phyloP scores from a whole-genome alignment of 108 stramenopile genomes.

The Seminavis robusta region DNA sequence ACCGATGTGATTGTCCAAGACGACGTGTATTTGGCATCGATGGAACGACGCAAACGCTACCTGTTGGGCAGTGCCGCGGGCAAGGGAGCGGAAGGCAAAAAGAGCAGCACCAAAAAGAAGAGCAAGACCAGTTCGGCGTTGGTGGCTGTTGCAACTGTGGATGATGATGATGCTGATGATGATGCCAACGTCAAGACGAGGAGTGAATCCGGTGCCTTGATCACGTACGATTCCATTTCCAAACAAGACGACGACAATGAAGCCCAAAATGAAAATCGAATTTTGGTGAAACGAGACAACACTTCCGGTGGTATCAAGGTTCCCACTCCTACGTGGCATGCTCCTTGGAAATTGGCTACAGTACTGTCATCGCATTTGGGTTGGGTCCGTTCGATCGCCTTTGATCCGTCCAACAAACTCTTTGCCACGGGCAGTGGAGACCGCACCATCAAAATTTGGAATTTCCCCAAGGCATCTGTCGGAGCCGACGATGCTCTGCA shows the following conservation, averaged over 20 bases:
- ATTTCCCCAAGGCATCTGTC: conserved; percentile 94
- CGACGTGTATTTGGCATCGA: no score
- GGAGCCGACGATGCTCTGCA: conserved; percentile 89
- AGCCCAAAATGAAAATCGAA: conserved; percentile 4
- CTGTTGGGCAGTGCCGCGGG: not conserved
- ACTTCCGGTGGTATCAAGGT: no score
- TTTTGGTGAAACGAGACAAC: not conserved
- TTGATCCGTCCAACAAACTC: conserved; percentile 95
- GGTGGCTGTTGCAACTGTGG: not conserved
- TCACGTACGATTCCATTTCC: not conserved
- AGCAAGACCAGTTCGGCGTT: not conserved
- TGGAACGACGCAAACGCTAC: conserved; percentile 8
- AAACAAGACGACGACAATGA: not conserved
- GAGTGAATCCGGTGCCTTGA: not conserved
- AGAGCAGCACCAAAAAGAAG: not conserved
- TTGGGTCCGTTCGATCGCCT: conserved; percentile 96
- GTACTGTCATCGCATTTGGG: conserved; percentile 96
- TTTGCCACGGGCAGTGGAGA: conserved; percentile 97
- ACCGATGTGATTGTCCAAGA: not conserved
- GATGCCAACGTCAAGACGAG: not conserved
- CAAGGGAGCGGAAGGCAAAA: not conserved
- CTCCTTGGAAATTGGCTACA: conserved; percentile 93
- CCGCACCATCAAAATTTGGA: conserved; percentile 97
- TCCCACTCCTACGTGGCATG: conserved; percentile 97
- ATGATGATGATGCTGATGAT: not conserved